Percentiles rank a stretch among this genome's conserved stretches.
Conservation (phyloP, 2,329 filamentous ascomycete species). For the Cytospora piceicola region DNA sequence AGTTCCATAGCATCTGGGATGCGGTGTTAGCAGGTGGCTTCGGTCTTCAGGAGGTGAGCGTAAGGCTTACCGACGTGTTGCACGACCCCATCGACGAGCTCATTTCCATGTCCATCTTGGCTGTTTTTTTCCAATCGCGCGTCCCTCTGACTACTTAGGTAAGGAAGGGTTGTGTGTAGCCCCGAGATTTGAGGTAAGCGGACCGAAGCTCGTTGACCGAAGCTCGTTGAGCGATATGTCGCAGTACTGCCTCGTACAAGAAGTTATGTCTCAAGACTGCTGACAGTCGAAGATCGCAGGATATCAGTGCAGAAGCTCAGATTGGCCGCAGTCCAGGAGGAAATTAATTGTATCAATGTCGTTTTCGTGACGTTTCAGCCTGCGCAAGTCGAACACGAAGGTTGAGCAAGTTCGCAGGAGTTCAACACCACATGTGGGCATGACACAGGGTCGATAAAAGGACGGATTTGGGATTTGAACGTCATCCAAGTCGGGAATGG, state of each 20-base stretch:
- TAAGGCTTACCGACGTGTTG: conserved; percentile 29
- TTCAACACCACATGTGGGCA: neutral
- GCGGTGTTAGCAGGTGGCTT: neutral
- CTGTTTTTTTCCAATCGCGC: neutral
- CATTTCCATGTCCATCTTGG: conserved; percentile 30
- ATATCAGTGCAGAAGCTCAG: neutral
- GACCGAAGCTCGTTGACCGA: neutral
- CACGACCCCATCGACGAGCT: conserved; percentile 20
- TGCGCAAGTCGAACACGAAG: conserved; percentile 1
- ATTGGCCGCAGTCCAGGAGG: neutral
- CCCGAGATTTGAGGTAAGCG: neutral
- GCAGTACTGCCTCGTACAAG: neutral
- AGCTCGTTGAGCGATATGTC: neutral
- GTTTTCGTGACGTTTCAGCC: neutral
- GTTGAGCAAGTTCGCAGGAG: conserved; percentile 13
- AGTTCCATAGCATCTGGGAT: conserved; percentile 30
- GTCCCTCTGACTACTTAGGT: neutral
- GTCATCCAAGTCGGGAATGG: neutral
- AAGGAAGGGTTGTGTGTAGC: neutral
- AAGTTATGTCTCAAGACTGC: neutral
- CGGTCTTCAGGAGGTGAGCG: neutral
- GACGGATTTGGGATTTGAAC: conserved; percentile 12
- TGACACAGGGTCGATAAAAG: conserved; percentile 16
- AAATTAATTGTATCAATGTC: neutral
- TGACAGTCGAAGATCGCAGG: neutral